These are phyloP conservation scores for Lotus japonicus DNA, from an alignment of 306 rosid species.

Conservation along the genomic window DNA sequence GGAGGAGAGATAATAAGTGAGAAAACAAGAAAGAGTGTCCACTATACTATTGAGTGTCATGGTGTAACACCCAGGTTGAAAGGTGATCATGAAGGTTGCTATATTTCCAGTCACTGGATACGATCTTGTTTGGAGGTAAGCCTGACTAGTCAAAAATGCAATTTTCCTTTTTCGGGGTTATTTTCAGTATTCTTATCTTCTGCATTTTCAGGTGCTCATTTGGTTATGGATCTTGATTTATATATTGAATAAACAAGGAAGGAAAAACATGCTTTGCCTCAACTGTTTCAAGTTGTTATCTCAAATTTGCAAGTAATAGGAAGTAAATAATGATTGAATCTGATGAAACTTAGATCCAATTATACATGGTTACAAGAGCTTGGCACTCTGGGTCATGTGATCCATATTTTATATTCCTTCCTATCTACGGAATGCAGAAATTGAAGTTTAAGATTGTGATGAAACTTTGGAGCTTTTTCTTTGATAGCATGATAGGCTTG, in stretches of 20 bases:
- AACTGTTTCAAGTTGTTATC: background rate
- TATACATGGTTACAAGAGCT: background rate
- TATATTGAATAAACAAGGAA: background rate
- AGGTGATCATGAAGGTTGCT: slow-evolving; percentile 26
- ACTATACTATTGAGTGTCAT: slow-evolving; percentile 73
- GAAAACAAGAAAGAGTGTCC: slow-evolving; percentile 36
- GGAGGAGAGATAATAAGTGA: slow-evolving; percentile 63
- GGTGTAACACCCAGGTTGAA: slow-evolving; percentile 42
- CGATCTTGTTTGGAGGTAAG: slow-evolving; percentile 87
- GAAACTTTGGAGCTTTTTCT: no score
- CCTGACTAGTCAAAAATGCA: slow-evolving; percentile 1
- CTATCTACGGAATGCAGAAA: background rate
- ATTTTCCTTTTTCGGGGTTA: slow-evolving; percentile 10
- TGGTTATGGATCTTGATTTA: no score
- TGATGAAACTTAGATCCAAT: background rate
- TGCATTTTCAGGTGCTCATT: no score
- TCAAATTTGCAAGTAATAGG: background rate
- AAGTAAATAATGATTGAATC: background rate
- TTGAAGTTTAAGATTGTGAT: no score
- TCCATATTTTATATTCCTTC: background rate
- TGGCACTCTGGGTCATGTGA: background rate
- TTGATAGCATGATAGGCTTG: no score
- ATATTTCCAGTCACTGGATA: slow-evolving; percentile 88
- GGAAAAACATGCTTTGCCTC: background rate
- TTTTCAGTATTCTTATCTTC: no score